Evolutionary conservation across 225 moss, liverwort and hornwort genomes (phyloP).

Genomic region (Polytrichum commune): DNA sequence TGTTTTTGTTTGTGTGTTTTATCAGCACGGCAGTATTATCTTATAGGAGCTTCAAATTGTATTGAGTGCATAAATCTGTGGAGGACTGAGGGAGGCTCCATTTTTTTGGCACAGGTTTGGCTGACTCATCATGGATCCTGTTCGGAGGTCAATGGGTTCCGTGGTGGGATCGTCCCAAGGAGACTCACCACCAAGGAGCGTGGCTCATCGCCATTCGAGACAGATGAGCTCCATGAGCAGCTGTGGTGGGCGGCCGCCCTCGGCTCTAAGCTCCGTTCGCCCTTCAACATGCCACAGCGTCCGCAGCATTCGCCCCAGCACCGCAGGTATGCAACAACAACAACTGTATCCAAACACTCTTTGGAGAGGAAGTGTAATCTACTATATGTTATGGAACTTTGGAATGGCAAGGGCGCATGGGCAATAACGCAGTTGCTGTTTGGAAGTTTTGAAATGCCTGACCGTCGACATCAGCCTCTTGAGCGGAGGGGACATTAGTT

Average conservation of each 20-base stretch:
- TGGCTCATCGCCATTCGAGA: constrained; percentile 13
- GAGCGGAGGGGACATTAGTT: too few species aligned
- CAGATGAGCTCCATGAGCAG: constrained; percentile 29
- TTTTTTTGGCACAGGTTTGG: too few species aligned
- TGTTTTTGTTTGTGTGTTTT: too few species aligned
- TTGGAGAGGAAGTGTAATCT: too few species aligned
- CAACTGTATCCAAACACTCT: too few species aligned
- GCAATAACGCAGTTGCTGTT: too few species aligned
- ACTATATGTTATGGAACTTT: too few species aligned
- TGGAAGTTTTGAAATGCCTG: too few species aligned
- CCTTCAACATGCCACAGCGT: constrained; percentile 40
- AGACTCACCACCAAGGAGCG: constrained; percentile 16
- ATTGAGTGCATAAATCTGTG: neutral
- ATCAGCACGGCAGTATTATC: neutral
- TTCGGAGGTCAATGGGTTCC: constrained; percentile 9
- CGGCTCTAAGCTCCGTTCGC: constrained; percentile 42
- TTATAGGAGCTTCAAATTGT: neutral
- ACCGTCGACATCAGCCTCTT: too few species aligned
- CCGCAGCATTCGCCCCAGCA: constrained; percentile 24
- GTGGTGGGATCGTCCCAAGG: constrained; percentile 2
- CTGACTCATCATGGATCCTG: constrained; percentile 7
- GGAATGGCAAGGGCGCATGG: too few species aligned
- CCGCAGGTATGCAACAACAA: constrained; percentile 21
- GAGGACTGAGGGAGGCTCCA: too few species aligned
- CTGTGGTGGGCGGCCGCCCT: constrained; percentile 25